Base-by-base conservation (phyloP, 371 early-diverging fungal genomes). In the Syncephalastrum racemosum region DNA sequence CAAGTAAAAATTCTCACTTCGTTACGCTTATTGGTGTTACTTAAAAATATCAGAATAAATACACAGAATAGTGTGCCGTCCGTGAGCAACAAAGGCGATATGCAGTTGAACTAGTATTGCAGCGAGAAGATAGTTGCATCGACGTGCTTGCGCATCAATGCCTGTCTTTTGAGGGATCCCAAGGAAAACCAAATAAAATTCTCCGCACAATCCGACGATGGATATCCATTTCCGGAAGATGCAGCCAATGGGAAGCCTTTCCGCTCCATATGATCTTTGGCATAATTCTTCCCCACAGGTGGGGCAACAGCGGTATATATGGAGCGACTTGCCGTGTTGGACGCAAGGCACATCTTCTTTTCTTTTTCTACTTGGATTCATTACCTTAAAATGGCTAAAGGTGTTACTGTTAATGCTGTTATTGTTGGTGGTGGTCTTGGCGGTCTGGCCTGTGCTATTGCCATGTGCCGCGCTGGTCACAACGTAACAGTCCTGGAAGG, bases 401-500 rank as follows among this genome's bases (percentile, higher is more conserved):
- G 50, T 24, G 43, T 56, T 44, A 19, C 40, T 36, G 39, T 63
- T 58, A 39, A 50, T 50, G 46, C 60, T 52, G 27, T 59, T 42
- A 54, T 67, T 43, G 59, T 59, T 23, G 67, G 67, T 49, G 67
- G 53, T 39, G 67, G 67, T 20, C 54, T 67, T 25, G 67, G 67
- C 36, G 67, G 67, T 31, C 56, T 67, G n/a, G 63, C 67, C 42
- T 36, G 63, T 50, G 67, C 67, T 7, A 67, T 67, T 46, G 67
- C 67, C 12, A 31, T 67, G 13, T 22, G 56, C 15, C 57, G 63
- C 12, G 55, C 60, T 53, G 63, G 63, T 14, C 67, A 67, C 22
- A 56, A 59, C 19, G 63, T 67, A 27, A 63, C 49, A 22, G 67
- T 67, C 4, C 50, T 63, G 8, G 67, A 67, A 46, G 58, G 57